Evolutionary conservation across 371 early-diverging fungal genomes (phyloP).

Genomic region (Lichtheimia ramosa): DNA sequence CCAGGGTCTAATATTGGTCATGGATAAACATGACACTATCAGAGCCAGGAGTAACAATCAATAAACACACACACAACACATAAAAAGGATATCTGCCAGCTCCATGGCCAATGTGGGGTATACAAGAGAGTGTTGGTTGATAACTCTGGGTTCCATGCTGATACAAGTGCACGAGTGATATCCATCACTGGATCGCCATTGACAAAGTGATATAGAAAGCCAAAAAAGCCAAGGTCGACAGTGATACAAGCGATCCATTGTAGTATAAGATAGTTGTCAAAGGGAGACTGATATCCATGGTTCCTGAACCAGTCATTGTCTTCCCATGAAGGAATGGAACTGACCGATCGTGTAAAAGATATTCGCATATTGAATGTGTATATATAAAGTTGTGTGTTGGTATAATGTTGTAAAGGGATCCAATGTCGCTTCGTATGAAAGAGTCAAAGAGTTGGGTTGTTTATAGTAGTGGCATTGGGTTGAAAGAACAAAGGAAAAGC

Average conservation of each 20-base stretch:
- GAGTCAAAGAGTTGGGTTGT: too few relatives aligned
- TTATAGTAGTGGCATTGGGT: too few relatives aligned
- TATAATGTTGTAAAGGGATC: too few relatives aligned
- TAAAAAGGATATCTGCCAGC: constrained; percentile 30
- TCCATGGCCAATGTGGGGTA: constrained; percentile 13
- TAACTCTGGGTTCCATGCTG: constrained; percentile 2
- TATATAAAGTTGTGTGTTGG: not conserved
- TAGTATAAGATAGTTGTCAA: constrained; percentile 53
- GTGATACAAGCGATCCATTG: constrained; percentile 52
- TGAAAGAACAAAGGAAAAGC: too few relatives aligned
- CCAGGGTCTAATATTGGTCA: not conserved
- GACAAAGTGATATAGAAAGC: constrained; percentile 38
- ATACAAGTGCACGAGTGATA: not conserved
- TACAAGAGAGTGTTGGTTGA: not conserved
- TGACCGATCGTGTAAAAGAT: constrained; percentile 12
- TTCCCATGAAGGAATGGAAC: constrained; percentile 26
- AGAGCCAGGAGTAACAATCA: not conserved
- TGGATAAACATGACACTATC: not conserved
- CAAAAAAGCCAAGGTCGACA: constrained; percentile 44
- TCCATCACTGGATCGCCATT: not conserved
- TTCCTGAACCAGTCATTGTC: constrained; percentile 61
- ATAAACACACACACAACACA: not conserved
- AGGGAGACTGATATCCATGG: constrained; percentile 61
- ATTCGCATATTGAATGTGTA: constrained; percentile 4
- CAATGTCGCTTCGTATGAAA: too few relatives aligned